These are phyloP conservation scores for Ganoderma sinense DNA, from an alignment of 1,284 basidiomycete genomes.

Conservation along the genomic window DNA sequence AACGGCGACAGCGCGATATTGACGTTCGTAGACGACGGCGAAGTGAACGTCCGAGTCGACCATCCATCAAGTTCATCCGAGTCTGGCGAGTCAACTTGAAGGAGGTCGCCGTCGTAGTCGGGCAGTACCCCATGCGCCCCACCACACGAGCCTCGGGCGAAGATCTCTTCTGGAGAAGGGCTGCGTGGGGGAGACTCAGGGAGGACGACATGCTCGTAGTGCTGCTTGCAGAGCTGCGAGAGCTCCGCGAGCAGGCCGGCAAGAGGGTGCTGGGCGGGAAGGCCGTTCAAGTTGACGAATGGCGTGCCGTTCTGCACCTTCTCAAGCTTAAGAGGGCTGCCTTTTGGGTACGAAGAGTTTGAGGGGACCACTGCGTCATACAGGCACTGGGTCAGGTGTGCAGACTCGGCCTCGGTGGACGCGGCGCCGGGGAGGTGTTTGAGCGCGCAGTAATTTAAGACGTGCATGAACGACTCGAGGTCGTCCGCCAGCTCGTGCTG, in stretches of 20 bases:
- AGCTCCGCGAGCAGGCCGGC: conserved; percentile 1
- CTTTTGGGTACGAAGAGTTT: not conserved
- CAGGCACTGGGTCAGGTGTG: not conserved
- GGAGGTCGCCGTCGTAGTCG: not conserved
- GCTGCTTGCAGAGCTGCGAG: not conserved
- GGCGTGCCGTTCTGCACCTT: conserved; percentile 7
- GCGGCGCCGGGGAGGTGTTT: conserved; percentile 9
- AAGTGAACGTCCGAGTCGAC: not conserved
- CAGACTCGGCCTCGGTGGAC: not conserved
- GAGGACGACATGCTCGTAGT: conserved; percentile 1
- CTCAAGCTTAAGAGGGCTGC: conserved; percentile 5
- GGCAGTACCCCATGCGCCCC: not conserved
- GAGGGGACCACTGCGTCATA: not conserved
- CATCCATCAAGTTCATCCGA: not conserved
- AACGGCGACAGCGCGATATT: not conserved
- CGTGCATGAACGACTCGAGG: conserved; percentile 15
- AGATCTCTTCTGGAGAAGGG: not conserved
- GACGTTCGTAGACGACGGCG: too few species aligned
- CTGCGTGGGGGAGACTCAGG: not conserved
- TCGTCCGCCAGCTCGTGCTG: conserved; percentile 15
- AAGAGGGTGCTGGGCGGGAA: not conserved
- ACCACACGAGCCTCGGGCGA: not conserved
- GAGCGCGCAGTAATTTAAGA: conserved; percentile 10
- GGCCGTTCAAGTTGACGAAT: conserved; percentile 9
- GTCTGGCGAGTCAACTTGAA: not conserved